phyloP scores from a whole-genome alignment of 106 monocot species.

The Chionographis japonica region DNA sequence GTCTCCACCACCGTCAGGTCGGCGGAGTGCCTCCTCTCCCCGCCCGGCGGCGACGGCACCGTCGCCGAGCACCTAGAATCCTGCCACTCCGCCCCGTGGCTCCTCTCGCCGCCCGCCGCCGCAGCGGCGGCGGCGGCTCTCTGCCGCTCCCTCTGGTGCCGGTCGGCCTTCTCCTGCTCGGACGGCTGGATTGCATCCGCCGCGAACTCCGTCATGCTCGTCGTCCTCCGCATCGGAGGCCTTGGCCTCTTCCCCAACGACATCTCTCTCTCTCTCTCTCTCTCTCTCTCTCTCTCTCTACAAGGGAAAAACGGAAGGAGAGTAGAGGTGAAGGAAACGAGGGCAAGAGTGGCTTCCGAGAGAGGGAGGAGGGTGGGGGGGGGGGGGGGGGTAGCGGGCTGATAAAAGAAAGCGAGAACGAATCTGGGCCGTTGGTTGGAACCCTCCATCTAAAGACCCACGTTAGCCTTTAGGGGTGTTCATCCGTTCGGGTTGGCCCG shows the following conservation, averaged over 20 bases:
- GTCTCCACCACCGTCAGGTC: background rate
- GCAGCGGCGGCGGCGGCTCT: background rate
- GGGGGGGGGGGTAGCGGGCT: background rate
- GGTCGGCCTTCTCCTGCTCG: background rate
- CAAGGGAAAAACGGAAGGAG: too few species aligned
- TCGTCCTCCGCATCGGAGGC: constrained; percentile 48
- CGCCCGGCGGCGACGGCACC: background rate
- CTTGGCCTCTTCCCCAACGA: constrained; percentile 60
- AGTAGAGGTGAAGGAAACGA: background rate
- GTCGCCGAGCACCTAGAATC: background rate
- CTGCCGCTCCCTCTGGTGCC: background rate
- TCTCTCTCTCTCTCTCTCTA: background rate
- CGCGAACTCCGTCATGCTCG: constrained; percentile 52
- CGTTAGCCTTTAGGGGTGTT: too few species aligned
- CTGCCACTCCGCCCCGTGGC: background rate
- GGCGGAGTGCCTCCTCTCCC: constrained; percentile 1
- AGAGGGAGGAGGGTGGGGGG: background rate
- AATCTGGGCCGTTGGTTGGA: constrained; percentile 18
- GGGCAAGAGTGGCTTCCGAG: too few species aligned
- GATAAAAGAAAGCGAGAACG: constrained; percentile 8
- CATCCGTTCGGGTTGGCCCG: too few species aligned
- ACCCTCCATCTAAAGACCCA: background rate
- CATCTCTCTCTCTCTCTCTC: constrained; percentile 10
- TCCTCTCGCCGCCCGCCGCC: background rate
- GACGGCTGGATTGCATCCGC: background rate